Evolutionary conservation across 768 basidiomycete genomes (phyloP), one percentile per base, ranked within the genome.

Genomic region (Lyophyllum shimeji): DNA sequence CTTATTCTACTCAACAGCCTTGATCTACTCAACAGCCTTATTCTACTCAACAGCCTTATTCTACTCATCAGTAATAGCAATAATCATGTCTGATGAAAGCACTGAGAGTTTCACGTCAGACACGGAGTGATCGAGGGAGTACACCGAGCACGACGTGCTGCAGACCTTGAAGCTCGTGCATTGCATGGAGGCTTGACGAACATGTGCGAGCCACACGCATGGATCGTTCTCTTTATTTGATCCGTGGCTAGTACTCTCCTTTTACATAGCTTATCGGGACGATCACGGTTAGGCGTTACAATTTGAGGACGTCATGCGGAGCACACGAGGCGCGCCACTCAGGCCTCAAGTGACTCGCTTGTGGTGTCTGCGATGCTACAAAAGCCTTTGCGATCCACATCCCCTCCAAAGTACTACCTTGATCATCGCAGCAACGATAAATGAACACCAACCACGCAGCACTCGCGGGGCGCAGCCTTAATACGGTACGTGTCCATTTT

Each of bases 301-400:
- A 37, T 40, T 23, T 57, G 17, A 48, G 27, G 25, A 18, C 27
- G 33, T 52, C 60, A 52, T 55, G 46, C 37, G 50, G 50, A 12
- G 46, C 46, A 47, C 60, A 61, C 53, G 60, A 60, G 60, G 60
- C 45, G 24, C 44, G 50, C 24, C n/a, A 46, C 17, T 25, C 17
- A 46, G 13, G 21, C n/a, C 50, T 47, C 3, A 45, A 52, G 24
- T 49, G 48, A 46, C 53, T 37, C 18, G 29, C 39, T 27, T 40
- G 39, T 23, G 3, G 40, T 27, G 24, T 13, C 12, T 51, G 24
- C 21, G n/a, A 21, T 42, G 27, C 37, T 55, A 57, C 50, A 54
- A 48, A 57, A 56, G 47, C 39, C 44, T 44, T 20, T 24, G 9
- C 23, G 9, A 7, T 27, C n/a, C 43, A 21, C 11, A 42, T n/a